Conservation (phyloP, 1,284 basidiomycete species). For the Moesziomyces globuligerus region DNA sequence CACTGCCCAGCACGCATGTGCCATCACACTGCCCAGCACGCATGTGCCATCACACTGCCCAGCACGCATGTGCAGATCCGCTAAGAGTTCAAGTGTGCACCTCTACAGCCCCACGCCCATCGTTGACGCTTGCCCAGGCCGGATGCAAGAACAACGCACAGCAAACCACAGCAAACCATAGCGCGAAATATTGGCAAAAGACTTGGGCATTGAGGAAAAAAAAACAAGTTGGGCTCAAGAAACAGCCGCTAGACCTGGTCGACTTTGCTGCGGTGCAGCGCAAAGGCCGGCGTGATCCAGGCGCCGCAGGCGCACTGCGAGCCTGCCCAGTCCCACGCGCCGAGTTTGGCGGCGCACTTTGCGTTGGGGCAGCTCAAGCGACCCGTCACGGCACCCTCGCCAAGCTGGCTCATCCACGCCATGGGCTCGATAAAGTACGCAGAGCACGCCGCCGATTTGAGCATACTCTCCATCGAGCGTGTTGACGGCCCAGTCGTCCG, state of each 20-base stretch:
- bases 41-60: too few species aligned
- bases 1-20: too few species aligned
- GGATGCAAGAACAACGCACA: too few species aligned
- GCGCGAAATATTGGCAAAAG: too few species aligned
- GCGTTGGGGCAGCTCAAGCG: constrained; percentile 91
- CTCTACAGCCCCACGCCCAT: too few species aligned
- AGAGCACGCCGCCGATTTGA: constrained; percentile 76
- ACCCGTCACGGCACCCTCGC: constrained; percentile 79
- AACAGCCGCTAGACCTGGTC: constrained; percentile 77
- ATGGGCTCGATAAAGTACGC: constrained; percentile 98
- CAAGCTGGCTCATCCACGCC: constrained; percentile 92
- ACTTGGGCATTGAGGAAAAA: too few species aligned
- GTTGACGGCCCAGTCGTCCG: neutral
- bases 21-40: too few species aligned
- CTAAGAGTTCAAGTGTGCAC: too few species aligned
- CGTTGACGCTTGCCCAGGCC: too few species aligned
- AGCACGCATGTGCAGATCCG: too few species aligned
- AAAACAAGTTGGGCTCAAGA: too few species aligned
- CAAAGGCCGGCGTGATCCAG: constrained; percentile 77
- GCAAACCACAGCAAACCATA: too few species aligned
- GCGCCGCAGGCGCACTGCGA: constrained; percentile 82
- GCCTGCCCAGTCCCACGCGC: constrained; percentile 97
- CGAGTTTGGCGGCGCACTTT: constrained; percentile 88
- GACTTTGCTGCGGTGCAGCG: constrained; percentile 86
- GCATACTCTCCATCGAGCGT: constrained; percentile 19